These are phyloP conservation scores for Penicillium egyptiacum DNA, from an alignment of 495 filamentous ascomycete species.

Conservation along the genomic window DNA sequence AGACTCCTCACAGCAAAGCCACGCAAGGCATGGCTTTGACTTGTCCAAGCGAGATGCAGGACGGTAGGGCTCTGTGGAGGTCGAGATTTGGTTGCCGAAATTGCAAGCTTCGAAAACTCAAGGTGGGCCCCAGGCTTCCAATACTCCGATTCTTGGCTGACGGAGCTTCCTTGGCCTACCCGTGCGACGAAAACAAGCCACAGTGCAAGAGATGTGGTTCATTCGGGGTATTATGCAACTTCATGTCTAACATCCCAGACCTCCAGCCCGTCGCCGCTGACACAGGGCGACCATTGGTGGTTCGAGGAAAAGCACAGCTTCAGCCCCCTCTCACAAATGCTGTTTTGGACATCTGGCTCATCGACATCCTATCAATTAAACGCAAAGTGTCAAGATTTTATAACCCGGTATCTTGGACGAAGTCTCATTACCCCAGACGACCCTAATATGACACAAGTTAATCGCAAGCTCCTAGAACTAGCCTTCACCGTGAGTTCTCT, in stretches of 20 bases:
- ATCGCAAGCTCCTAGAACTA: not conserved
- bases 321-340: constrained; percentile 28
- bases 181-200: constrained; percentile 50
- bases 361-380: not conserved
- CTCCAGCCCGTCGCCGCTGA: constrained; percentile 37
- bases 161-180: not conserved
- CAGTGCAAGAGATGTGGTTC: constrained; percentile 45
- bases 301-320: constrained; percentile 17
- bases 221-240: constrained; percentile 48
- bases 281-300: constrained; percentile 19
- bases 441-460: not conserved
- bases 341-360: constrained; percentile 26
- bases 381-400: not conserved
- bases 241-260: constrained; percentile 36
- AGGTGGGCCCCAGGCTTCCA: constrained; percentile 29
- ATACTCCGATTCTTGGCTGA: constrained; percentile 19
- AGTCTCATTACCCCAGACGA: not conserved
- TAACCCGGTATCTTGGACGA: not conserved
- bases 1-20: not conserved
- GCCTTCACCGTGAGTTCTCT: not conserved
- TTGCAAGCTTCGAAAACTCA: constrained; percentile 38
- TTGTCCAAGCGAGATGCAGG: not conserved
- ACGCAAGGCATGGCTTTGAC: not conserved
- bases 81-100: not conserved
- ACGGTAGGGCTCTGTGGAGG: not conserved